Conservation (phyloP, 2,329 filamentous ascomycete genomes). For the Diaporthe ampelina region DNA sequence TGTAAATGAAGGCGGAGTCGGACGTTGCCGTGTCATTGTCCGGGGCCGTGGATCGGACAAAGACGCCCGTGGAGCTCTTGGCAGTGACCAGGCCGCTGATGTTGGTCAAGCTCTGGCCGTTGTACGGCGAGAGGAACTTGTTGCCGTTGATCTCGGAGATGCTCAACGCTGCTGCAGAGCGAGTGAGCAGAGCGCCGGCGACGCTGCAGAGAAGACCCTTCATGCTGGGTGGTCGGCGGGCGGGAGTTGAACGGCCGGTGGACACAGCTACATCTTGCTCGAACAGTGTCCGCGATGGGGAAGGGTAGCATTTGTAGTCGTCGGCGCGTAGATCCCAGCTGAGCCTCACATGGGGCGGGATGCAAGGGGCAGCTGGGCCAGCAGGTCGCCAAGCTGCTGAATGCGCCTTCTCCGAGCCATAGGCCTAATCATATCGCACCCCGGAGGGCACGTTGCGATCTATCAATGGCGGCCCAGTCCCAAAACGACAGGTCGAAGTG, state of each 20-base stretch:
- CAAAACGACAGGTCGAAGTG: conserved; percentile 26
- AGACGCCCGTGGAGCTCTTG: conserved; percentile 73
- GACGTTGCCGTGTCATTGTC: conserved; percentile 71
- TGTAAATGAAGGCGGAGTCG: conserved; percentile 76
- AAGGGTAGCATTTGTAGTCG: conserved; percentile 27
- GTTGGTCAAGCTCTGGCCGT: conserved; percentile 67
- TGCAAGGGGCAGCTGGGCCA: conserved; percentile 8
- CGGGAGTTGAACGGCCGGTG: not conserved
- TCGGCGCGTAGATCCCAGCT: conserved; percentile 7
- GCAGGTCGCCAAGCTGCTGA: conserved; percentile 19
- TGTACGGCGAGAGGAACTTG: conserved; percentile 72
- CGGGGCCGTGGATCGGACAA: conserved; percentile 71
- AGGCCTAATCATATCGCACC: conserved; percentile 28
- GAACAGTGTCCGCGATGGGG: not conserved
- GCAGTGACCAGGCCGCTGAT: conserved; percentile 76
- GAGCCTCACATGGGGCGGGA: conserved; percentile 9
- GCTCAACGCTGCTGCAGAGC: conserved; percentile 55
- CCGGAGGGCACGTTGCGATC: conserved; percentile 20
- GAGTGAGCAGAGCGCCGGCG: conserved; percentile 16
- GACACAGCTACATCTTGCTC: not conserved
- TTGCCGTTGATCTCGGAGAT: conserved; percentile 77
- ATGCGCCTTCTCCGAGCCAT: not conserved
- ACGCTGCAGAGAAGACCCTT: conserved; percentile 4
- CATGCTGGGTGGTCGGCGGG: conserved; percentile 10
- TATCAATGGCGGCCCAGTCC: conserved; percentile 21